phyloP scores from a whole-genome alignment of 352 stramenopile species.

The Pythium plurisporium region DNA sequence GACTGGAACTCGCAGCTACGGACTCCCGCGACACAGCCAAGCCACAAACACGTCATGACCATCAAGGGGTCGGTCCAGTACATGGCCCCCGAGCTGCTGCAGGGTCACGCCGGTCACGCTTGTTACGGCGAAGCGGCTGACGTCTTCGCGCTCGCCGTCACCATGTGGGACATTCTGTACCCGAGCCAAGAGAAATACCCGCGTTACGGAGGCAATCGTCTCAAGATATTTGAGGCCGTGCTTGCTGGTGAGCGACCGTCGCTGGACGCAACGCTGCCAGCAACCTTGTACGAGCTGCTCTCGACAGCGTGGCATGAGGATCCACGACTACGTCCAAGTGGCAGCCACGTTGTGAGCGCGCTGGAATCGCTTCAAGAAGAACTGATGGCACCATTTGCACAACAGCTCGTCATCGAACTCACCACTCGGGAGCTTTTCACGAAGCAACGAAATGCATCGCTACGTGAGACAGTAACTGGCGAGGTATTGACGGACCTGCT shows the following conservation, averaged over 20 bases:
- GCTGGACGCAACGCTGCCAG: too few species aligned
- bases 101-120: constrained; percentile 25
- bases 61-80: constrained; percentile 45
- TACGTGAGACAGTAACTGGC: not conserved
- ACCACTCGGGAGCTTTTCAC: not conserved
- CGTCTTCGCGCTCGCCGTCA: constrained; percentile 51
- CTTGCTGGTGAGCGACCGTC: constrained; percentile 32
- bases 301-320: constrained; percentile 40
- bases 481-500: not conserved
- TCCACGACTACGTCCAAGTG: constrained; percentile 31
- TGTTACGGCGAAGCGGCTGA: constrained; percentile 44
- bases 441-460: too few species aligned
- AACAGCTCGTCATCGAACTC: constrained; percentile 22
- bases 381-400: constrained; percentile 27
- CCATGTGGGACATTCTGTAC: constrained; percentile 63
- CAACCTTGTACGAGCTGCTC: constrained; percentile 37
- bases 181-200: constrained; percentile 35
- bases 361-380: constrained; percentile 51
- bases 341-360: constrained; percentile 33
- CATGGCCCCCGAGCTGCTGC: constrained; percentile 54
- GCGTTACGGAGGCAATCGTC: constrained; percentile 22
- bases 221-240: constrained; percentile 38
- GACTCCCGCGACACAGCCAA: constrained; percentile 8
- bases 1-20: constrained; percentile 5
- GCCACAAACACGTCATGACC: constrained; percentile 25